Percentiles rank a stretch among this genome's conserved stretches.
phyloP scores from a whole-genome alignment of 768 basidiomycete genomes.

The Leccinum pellstonianum region DNA sequence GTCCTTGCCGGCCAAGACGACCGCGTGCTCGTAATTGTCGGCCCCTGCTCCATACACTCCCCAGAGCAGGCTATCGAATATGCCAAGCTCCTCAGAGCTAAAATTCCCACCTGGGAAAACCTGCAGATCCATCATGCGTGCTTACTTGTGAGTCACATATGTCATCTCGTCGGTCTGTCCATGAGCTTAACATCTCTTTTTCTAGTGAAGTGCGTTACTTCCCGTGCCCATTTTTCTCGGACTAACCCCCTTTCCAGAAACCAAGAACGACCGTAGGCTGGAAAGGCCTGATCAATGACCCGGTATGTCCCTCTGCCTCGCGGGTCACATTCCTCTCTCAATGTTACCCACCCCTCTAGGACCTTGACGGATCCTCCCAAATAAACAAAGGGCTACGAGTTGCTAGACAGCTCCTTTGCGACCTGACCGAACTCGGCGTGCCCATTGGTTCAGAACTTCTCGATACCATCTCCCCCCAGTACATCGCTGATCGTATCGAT shows the following conservation, averaged over 20 bases:
- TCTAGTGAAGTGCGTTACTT: conserved; percentile 38
- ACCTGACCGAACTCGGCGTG: conserved; percentile 85
- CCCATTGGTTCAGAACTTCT: conserved; percentile 95
- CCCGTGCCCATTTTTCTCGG: neutral
- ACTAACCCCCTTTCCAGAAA: conserved; percentile 54
- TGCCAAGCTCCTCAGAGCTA: conserved; percentile 67
- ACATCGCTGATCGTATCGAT: conserved; percentile 63
- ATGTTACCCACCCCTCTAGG: conserved; percentile 27
- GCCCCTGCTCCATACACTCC: conserved; percentile 95
- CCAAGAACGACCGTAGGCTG: conserved; percentile 96
- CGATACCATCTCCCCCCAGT: conserved; percentile 83
- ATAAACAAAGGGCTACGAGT: conserved; percentile 96
- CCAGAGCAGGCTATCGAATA: conserved; percentile 83
- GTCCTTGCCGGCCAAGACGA: conserved; percentile 84
- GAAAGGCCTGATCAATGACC: conserved; percentile 96
- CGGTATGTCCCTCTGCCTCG: conserved; percentile 33
- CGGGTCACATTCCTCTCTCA: neutral
- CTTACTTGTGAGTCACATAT: conserved; percentile 81
- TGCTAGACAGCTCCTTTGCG: conserved; percentile 85
- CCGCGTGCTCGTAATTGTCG: conserved; percentile 86
- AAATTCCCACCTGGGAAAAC: conserved; percentile 66
- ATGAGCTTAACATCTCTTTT: conserved; percentile 35
- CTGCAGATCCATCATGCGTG: conserved; percentile 90
- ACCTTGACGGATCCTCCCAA: conserved; percentile 89
- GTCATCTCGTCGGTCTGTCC: neutral